A percentile compares a stretch with the other conserved stretches of the same genome.
Conservation (phyloP, 768 basidiomycete species). For the Podaxis rugospora region DNA sequence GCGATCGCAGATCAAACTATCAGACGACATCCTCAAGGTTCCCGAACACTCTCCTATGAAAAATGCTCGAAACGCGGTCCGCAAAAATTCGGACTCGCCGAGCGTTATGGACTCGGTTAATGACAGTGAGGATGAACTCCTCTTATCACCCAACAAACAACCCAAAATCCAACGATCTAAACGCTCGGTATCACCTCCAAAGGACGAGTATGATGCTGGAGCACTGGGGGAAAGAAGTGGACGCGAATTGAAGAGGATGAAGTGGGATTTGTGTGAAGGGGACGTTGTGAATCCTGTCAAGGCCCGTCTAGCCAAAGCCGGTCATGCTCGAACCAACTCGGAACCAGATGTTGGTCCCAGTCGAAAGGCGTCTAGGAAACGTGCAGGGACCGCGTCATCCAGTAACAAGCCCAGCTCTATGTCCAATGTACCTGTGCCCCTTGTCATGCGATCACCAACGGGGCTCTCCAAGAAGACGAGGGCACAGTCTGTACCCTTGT, state of each 20-base stretch:
- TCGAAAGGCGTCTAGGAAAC: constrained; percentile 20
- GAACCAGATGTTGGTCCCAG: constrained; percentile 24
- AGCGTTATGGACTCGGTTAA: constrained; percentile 16
- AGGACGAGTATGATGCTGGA: constrained; percentile 25
- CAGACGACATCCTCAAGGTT: constrained; percentile 41
- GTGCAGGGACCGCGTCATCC: constrained; percentile 17
- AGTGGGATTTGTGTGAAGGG: constrained; percentile 22
- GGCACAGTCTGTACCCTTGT: constrained; percentile 44
- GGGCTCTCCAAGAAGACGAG: constrained; percentile 25
- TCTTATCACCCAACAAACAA: constrained; percentile 39
- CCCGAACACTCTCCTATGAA: constrained; percentile 50
- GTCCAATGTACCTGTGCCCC: constrained; percentile 18
- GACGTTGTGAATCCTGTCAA: constrained; percentile 12
- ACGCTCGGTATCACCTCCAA: constrained; percentile 36
- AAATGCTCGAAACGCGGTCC: constrained; percentile 35
- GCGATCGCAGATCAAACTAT: constrained; percentile 47
- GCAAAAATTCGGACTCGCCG: constrained; percentile 22
- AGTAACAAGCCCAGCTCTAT: constrained; percentile 24
- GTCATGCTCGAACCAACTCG: constrained; percentile 31
- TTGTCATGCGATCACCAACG: constrained; percentile 16
- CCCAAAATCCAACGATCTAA: constrained; percentile 21
- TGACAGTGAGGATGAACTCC: constrained; percentile 43
- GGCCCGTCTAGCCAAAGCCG: not conserved
- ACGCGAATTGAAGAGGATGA: constrained; percentile 33
- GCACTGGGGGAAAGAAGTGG: constrained; percentile 20